Base-by-base conservation (phyloP, 1,284 basidiomycete species). In the Apiotrichum sp. region DNA sequence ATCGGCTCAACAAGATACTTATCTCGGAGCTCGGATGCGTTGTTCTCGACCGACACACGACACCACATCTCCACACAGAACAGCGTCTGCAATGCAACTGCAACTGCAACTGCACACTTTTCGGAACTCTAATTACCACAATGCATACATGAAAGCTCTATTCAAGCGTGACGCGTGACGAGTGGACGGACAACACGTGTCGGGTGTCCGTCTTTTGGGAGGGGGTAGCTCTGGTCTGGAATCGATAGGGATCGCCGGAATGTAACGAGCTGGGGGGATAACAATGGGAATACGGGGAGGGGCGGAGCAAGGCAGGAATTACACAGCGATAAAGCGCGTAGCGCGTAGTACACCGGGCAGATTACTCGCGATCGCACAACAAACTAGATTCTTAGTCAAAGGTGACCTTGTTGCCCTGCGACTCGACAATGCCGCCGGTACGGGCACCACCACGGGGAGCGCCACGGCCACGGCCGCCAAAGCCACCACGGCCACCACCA, bases 381-480 rank as follows among this genome's bases (percentile, higher is more conserved):
- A 22, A 22, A 22, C 22, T 22, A 22, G 22, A 22, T 22, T 38
- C 56, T 63, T 79, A 80, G 69, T 80, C 80, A 72, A 93, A 95
- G 16, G 84, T 87, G 59, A 82, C 86, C 80, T 93, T 95, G 77
- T 81, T 87, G 65, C 93, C 93, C 66, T 86, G 83, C 56, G 83
- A 83, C 35, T 81, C 73, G 54, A 85, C 78, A 68, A 91, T 86
- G 31, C 85, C 90, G 50, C 90, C 92, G 44, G 80, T 83, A 62
- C 86, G 81, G 49, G 83, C 78, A 53, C 78, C 77, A 42, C 70
- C 72, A 59, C 70, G 60, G 44, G 68, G 72, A 39, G 74, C 69
- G 60, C 69, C 70, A 55, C 73, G 65, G 22, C 22, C 22, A 22
- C 22, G 22, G 22, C 22, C 22, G 22, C 22, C 22, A 22, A 22